Percentiles rank a stretch among this genome's conserved stretches.
Conservation (phyloP, 768 basidiomycete genomes). For the Macrocybe gigantea region DNA sequence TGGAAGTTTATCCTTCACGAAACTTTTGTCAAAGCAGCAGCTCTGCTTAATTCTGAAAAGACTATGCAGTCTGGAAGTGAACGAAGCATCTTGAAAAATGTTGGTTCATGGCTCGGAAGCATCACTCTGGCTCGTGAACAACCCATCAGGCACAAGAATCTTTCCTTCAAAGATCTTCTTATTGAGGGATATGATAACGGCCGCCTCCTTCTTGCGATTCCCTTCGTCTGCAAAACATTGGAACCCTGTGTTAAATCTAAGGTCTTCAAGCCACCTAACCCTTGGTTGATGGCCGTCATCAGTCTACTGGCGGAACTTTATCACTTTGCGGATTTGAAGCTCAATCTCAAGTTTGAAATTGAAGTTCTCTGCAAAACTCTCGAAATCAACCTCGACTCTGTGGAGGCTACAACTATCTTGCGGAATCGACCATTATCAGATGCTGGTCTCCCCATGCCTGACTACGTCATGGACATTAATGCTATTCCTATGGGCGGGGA, state of each 20-base stretch:
- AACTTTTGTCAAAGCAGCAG: slow-evolving; percentile 82
- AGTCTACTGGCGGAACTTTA: slow-evolving; percentile 93
- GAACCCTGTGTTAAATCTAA: slow-evolving; percentile 85
- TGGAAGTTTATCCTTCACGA: slow-evolving; percentile 86
- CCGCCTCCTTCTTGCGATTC: slow-evolving; percentile 88
- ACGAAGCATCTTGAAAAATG: slow-evolving; percentile 84
- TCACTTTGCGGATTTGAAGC: slow-evolving; percentile 91
- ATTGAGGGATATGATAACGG: slow-evolving; percentile 93
- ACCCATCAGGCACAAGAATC: slow-evolving; percentile 88
- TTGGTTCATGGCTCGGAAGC: slow-evolving; percentile 91
- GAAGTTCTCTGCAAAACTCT: slow-evolving; percentile 93
- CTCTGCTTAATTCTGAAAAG: slow-evolving; percentile 86
- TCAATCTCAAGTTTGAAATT: slow-evolving; percentile 98
- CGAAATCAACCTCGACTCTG: slow-evolving; percentile 76
- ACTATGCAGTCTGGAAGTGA: slow-evolving; percentile 83
- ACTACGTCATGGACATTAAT: slow-evolving; percentile 78
- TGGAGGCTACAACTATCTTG: slow-evolving; percentile 81
- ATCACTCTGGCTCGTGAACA: slow-evolving; percentile 90
- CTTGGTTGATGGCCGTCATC: slow-evolving; percentile 96
- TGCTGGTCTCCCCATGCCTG: slow-evolving; percentile 61
- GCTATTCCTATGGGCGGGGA: slow-evolving; percentile 73
- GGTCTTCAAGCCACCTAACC: slow-evolving; percentile 95
- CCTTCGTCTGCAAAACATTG: slow-evolving; percentile 96
- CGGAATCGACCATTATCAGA: slow-evolving; percentile 68
- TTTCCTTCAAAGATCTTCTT: slow-evolving; percentile 97